Conservation (phyloP, 768 basidiomycete genomes). For the Tulasnella calospora region DNA sequence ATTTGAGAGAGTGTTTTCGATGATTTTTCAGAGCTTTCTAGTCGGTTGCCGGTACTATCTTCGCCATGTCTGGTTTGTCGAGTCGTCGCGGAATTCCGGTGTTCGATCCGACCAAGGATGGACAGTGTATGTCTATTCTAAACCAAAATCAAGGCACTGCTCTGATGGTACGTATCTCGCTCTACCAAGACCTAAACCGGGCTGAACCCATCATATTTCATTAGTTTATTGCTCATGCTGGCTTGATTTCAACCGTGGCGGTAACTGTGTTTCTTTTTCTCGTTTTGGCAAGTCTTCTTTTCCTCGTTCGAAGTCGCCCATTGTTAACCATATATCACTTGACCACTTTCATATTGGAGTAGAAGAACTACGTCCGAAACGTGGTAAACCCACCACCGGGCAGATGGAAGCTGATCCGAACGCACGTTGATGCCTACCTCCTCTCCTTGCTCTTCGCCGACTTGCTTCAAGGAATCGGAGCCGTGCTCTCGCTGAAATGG, state of each 20-base stretch:
- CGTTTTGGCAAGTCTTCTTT: not conserved
- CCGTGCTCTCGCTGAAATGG: slow-evolving; percentile 11
- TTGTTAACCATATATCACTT: not conserved
- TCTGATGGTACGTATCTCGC: not conserved
- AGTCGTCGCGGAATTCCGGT: not conserved
- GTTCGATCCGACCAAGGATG: not conserved
- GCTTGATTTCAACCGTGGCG: slow-evolving; percentile 19
- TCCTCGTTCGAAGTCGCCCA: not conserved
- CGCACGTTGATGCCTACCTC: slow-evolving; percentile 23
- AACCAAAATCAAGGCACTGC: slow-evolving; percentile 12
- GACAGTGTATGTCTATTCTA: slow-evolving; percentile 7
- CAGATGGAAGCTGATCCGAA: slow-evolving; percentile 20
- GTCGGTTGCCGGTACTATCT: not conserved
- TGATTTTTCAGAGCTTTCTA: not conserved
- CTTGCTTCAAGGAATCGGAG: slow-evolving; percentile 17
- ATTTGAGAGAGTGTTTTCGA: not conserved
- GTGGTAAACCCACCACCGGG: slow-evolving; percentile 17
- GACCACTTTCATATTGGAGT: no score
- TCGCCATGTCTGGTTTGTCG: not conserved
- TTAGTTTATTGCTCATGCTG: slow-evolving; percentile 22
- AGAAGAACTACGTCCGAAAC: slow-evolving; percentile 24
- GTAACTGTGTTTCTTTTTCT: slow-evolving; percentile 5
- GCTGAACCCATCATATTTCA: not conserved
- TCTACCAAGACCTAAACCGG: not conserved
- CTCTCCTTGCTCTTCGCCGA: slow-evolving; percentile 14